Base-by-base conservation (phyloP, 2,329 filamentous ascomycete genomes). In the Fusarium tjaetaba region DNA sequence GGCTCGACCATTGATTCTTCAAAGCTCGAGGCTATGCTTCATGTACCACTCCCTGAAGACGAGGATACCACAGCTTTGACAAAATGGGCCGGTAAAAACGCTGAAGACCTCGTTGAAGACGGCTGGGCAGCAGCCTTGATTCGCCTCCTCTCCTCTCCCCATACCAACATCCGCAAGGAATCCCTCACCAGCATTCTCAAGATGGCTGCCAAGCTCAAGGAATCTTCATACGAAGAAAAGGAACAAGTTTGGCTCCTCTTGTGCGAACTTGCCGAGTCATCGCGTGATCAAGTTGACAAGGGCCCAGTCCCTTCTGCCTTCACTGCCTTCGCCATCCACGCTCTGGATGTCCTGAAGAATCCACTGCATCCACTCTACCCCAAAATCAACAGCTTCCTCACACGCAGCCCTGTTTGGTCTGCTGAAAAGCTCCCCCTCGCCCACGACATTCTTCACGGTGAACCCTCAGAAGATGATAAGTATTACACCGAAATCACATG, bases 381-480 rank as follows among this genome's bases (percentile, higher is more conserved):
- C 65, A 97, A 97, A 80, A 85, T 96, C 82, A 97, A 97, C 84
- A 86, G 88, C 11, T 98, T 95, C 80, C 88, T 98, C 41, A 94
- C 94, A 28, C 91, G 91, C 58, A 89, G 91, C 0, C 95, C 96
- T 2, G 82, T 87, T 30, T 98, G 96, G 96, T 87, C 91, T 18
- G 79, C 91, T 24, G 89, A 93, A 67, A 91, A 90, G 78, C 89
- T 96, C 30, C 88, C 96, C 13, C 86, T 96, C n/a, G 89, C 90
- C 30, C 86, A 89, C 74, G 87, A 88, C 71, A 85, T 92, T 58
- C 83, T 92, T 16, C 86, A 89, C 65, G 88, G 90, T 59, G 88
- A 91, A 69, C 93, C 94, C 1, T 90, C 89, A 30, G 87, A 93
- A 55, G 93, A 95, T 75, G 93, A 94, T 78, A 87, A 87, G 6